Evolutionary conservation across 2,329 filamentous ascomycete genomes (phyloP), one percentile per base, ranked within the genome.

Genomic region (Aspergillus sp.): DNA sequence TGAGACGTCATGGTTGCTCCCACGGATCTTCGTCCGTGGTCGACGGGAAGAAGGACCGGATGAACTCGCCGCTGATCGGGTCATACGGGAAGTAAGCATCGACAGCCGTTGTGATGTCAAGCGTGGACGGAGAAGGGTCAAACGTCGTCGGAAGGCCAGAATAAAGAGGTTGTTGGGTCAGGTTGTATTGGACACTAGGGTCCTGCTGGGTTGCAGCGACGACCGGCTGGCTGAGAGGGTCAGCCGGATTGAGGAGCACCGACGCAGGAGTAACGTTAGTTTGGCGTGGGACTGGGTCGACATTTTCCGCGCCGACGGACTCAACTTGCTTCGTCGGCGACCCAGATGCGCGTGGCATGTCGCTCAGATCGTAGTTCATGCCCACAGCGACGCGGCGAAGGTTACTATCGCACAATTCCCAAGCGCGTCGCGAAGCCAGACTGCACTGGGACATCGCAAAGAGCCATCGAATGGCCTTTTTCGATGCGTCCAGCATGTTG

Each of bases 381-480:
- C 70, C 70, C 9, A 45, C 29, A 17, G 69, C 63, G 13, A 73
- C 64, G 23, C 66, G 67, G 14, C 70, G 69, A 40, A 73, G 60
- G 29, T 65, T 64, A 21, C 63, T 55, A 46, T 73, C 67, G 49
- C 72, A 76, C n/a, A 75, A 59, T 44, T 69, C 62, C 73, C 74
- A 77, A 10, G 73, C 73, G 43, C 73, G 71, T 47, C 65, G 59
- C 4, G 75, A 74, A 7, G 72, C 70, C 21, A 70, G 56, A 49
- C 70, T 71, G 19, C 67, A 66, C 44, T 71, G 62, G 3, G 72
- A 68, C 64, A 77, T 71, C 25, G 68, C 62, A 48, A 71, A 69
- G 11, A 78, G 68, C 75, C 75, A 78, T 29, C 69, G 65, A 17
- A 74, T 64, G 7, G 67, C 70, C 53, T 77, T 77, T 52, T 77